Evolutionary conservation across 1,139 yeast species (phyloP), one percentile per base, ranked within the genome.

Genomic region (Barnettozyma hawaiiensis): DNA sequence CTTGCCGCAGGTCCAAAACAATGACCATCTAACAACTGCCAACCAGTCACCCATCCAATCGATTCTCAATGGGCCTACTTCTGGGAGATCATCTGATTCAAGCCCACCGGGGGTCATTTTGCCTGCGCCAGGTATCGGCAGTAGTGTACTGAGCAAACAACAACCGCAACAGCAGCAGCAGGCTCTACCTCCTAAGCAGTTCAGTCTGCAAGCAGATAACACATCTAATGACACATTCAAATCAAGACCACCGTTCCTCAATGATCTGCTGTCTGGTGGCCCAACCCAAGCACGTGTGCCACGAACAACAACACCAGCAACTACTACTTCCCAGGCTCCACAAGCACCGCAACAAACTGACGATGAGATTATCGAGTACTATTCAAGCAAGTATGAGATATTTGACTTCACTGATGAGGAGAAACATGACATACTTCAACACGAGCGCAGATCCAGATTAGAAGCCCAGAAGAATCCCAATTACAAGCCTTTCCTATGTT

Each of bases 391-490:
- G 42, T 56, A 49, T 36, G 50, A 46, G 12, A 53, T 55, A 15
- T 40, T 42, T 18, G 58, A 56, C 43, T 54, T 56, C 33, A 51
- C 58, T 11, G 46, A 48, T 19, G 60, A 56, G 34, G 60, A 56
- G 43, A 55, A 54, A 34, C 57, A 54, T 31, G 60, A 56, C 32
- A 56, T 56, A 9, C 39, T 56, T 18, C 58, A 54, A 29, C 60
- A 56, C 36, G 60, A 56, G 28, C 51, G 51, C 18, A 44, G 60
- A 26, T 57, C 58, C 1, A 39, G 55, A 16, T 46, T 54, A 22
- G 60, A 56, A 42, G 50, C 54, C 35, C 41, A 43, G n/a, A 53
- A 45, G 31, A 52, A 56, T 41, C 55, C 59, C 16, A 51, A 47
- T 27, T 56, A 56, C 35, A 55, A 53, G 43, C 55, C 59, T 2